Base-by-base conservation (phyloP, 2,329 filamentous ascomycete genomes). In the Amauroascus niger region DNA sequence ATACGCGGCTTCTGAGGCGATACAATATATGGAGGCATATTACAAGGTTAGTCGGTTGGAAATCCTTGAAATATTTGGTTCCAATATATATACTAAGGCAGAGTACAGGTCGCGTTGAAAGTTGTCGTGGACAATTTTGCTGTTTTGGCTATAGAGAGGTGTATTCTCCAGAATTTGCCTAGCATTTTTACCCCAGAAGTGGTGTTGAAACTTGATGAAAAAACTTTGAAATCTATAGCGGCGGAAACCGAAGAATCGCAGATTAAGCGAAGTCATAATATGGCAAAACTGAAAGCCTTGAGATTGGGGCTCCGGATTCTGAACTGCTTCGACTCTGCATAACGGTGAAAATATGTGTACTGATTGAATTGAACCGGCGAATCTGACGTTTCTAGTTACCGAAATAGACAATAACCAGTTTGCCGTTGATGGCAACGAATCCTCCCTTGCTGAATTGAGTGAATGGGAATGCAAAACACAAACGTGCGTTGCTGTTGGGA, bases 11-110 rank as follows among this genome's bases (percentile, higher is more conserved):
- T 68, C 63, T 0, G 64, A 71, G 49, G 69, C 68, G 8, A 54
- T 69, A 6, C 67, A 74, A 53, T 68, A 65, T 46, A 71, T 74
- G 67, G 59, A 72, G 48, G 71, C 73, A 1, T 76, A 74, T 58
- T 76, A 76, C 62, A 71, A 74, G 66, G 73, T 73, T 11, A 47
- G 41, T 41, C 26, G 2, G 14, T 32, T 4, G 1, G 37, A 13
- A 6, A 5, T 16, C 30, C 30, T 6, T 24, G n/a, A 37, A n/a
- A 8, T 32, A 8, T 35, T 5, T 13, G 32, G 7, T 11, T 35
- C 32, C 13, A 35, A 8, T 35, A 35, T 6, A 13, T 6, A 4
- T 11, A 11, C 13, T 35, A 35, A 11, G 14, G 14, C 35, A 14
- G n/a, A 2, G 2, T 5, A 5, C 16, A 73, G 71, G 70, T 74